Evolutionary conservation across 2,329 filamentous ascomycete species (phyloP), one percentile per base, ranked within the genome.

Genomic region (Penicillium sp.): DNA sequence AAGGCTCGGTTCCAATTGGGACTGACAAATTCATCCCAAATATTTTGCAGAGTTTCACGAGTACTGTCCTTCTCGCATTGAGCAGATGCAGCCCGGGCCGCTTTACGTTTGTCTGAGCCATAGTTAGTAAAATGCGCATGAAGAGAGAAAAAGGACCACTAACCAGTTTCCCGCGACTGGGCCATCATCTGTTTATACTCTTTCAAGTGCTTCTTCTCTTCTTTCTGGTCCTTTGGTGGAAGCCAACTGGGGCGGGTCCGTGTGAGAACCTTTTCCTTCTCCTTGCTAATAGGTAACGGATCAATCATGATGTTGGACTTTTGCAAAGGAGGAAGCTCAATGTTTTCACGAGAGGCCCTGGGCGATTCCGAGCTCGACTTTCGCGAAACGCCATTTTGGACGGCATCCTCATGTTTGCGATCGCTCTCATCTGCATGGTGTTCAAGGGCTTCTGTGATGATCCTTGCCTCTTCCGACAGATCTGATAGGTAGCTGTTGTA

Each of bases 171-270:
- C 27, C 76, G 70, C 18, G 79, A 75, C 30, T 74, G 68, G n/a
- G 75, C 74, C 77, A 83, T 79, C 78, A 83, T 83, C 53, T 70
- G 72, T 64, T 82, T 77, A 58, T 81, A 83, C 54, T 83, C 76
- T 58, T 80, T 89, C 51, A 98, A 63, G 65, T 98, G 93, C 52
- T 83, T 84, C 62, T 80, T 86, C 69, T 98, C 93, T 65, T 98
- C 93, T 38, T 86, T 86, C 2, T 88, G 90, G 51, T 93, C 83
- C 67, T 78, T 81, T 7, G 80, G 80, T 14, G 80, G 82, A 37
- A 80, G 71, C 82, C 75, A 86, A 33, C 76, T 83, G 23, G 75
- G 90, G 70, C 67, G 83, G 67, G 58, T 91, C 69, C 66, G 83
- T 73, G 72, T 78, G 15, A 83, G 63, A 11, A 82, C 76, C 48